Evolutionary conservation across 352 stramenopile species (phyloP).

Genomic region (Phytophthora vignae): DNA sequence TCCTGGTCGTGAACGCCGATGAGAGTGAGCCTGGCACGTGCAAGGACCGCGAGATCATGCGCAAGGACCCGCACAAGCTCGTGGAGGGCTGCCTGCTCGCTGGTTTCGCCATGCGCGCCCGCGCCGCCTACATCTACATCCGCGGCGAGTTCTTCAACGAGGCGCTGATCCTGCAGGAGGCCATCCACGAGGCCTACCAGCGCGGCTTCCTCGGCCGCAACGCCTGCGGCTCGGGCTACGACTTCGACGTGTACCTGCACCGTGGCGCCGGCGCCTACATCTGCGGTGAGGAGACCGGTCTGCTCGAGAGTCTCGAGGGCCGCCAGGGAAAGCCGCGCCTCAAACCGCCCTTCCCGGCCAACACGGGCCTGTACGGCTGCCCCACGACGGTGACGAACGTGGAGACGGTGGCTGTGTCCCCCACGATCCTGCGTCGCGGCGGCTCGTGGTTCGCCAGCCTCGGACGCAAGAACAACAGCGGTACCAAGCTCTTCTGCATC

Average conservation of each 20-base stretch:
- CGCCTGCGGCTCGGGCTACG: slow-evolving; percentile 98
- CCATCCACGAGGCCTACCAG: slow-evolving; percentile 99
- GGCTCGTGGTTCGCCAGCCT: slow-evolving; percentile 97
- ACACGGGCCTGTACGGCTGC: slow-evolving; percentile 99
- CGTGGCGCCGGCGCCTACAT: slow-evolving; percentile 99
- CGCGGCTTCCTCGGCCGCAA: slow-evolving; percentile 97
- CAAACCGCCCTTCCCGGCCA: slow-evolving; percentile 99
- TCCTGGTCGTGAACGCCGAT: slow-evolving; percentile 99
- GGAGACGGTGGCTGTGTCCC: slow-evolving; percentile 98
- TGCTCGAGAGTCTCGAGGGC: slow-evolving; percentile 98
- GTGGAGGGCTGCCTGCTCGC: slow-evolving; percentile 98
- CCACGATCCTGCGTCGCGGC: slow-evolving; percentile 98
- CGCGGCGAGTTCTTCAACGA: slow-evolving; percentile 99
- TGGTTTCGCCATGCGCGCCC: slow-evolving; percentile 98
- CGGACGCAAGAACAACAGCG: slow-evolving; percentile 98
- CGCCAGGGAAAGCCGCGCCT: slow-evolving; percentile 97
- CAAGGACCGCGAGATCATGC: slow-evolving; percentile 99
- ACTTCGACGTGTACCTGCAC: slow-evolving; percentile 99
- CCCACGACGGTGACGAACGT: slow-evolving; percentile 99
- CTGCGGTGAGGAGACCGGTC: slow-evolving; percentile 99
- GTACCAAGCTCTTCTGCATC: slow-evolving; percentile 99
- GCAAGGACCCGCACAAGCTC: slow-evolving; percentile 99
- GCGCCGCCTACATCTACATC: slow-evolving; percentile 99
- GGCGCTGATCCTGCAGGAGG: slow-evolving; percentile 97
- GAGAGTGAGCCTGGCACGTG: slow-evolving; percentile 99